Conservation (phyloP, 1,139 yeast species). For the Wickerhamiella infanticola region DNA sequence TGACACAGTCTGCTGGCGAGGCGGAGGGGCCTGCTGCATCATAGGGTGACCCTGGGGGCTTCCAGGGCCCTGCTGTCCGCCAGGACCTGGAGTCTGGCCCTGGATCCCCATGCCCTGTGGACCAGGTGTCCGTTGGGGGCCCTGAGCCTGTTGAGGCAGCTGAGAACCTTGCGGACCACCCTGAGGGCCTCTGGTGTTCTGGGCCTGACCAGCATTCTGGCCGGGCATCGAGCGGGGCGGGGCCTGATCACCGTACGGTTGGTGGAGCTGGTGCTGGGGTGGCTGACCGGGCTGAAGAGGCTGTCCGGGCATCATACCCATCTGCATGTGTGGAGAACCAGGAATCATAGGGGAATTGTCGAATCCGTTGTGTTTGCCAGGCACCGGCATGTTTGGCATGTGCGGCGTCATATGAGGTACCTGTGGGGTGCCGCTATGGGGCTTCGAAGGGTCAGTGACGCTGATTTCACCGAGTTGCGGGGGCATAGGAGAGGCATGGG, state of each 20-base stretch:
- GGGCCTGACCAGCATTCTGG: background rate
- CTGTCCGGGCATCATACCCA: background rate
- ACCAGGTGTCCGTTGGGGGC: background rate
- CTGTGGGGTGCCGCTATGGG: background rate
- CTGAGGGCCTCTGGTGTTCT: constrained; percentile 1
- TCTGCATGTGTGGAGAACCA: background rate
- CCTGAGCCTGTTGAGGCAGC: constrained; percentile 8
- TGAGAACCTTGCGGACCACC: constrained; percentile 4
- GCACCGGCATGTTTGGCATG: background rate
- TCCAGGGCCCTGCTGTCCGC: constrained; percentile 1
- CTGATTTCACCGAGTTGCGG: background rate
- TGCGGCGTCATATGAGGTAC: background rate
- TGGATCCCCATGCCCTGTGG: background rate
- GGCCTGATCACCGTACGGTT: background rate
- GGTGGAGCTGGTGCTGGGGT: background rate
- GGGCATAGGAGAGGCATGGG: background rate
- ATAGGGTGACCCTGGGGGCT: background rate
- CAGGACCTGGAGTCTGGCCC: background rate
- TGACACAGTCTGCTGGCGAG: background rate
- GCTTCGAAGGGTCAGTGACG: background rate
- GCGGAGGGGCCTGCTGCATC: background rate
- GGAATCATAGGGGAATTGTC: background rate
- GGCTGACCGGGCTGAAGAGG: background rate
- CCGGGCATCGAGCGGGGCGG: background rate
- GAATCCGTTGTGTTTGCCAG: background rate